Conservation (phyloP, 306 rosid genomes). For the Vicia villosa region DNA sequence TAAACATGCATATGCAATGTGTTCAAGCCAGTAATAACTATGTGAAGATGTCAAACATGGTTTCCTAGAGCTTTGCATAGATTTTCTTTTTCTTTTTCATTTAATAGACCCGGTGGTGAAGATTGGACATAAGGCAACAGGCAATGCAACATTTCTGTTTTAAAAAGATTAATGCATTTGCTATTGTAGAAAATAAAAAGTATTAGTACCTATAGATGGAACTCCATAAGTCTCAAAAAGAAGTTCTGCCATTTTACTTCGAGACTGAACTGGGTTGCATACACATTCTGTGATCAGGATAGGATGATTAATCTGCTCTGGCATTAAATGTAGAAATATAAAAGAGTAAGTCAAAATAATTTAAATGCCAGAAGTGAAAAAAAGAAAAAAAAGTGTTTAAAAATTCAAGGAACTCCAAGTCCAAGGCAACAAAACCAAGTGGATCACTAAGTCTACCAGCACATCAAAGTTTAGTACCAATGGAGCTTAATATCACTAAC, state of each 20-base stretch:
- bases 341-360: slow-evolving; percentile 38
- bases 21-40: slow-evolving; percentile 33
- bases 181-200: slow-evolving; percentile 16
- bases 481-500: slow-evolving; percentile 1
- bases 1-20: slow-evolving; percentile 18
- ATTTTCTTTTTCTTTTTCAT: background rate
- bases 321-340: slow-evolving; percentile 57
- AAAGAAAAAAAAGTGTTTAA: background rate
- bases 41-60: slow-evolving; percentile 14
- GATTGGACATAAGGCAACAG: slow-evolving; percentile 28
- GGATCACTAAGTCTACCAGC: slow-evolving; percentile 10
- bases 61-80: slow-evolving; percentile 3
- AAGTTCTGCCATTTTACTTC: slow-evolving; percentile 97
- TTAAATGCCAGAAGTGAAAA: slow-evolving; percentile 24
- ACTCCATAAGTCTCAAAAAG: slow-evolving; percentile 97
- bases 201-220: slow-evolving; percentile 75
- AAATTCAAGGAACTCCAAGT: slow-evolving; percentile 30
- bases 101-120: background rate
- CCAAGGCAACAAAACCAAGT: slow-evolving; percentile 22
- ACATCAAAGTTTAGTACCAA: slow-evolving; percentile 8
- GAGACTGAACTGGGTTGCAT: slow-evolving; percentile 94
- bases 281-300: slow-evolving; percentile 91
- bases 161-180: slow-evolving; percentile 13
- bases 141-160: slow-evolving; percentile 7
- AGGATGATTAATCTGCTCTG: slow-evolving; percentile 96